Conservation (phyloP, 176 grass and related monocot genomes). For the Zizania latifolia region DNA sequence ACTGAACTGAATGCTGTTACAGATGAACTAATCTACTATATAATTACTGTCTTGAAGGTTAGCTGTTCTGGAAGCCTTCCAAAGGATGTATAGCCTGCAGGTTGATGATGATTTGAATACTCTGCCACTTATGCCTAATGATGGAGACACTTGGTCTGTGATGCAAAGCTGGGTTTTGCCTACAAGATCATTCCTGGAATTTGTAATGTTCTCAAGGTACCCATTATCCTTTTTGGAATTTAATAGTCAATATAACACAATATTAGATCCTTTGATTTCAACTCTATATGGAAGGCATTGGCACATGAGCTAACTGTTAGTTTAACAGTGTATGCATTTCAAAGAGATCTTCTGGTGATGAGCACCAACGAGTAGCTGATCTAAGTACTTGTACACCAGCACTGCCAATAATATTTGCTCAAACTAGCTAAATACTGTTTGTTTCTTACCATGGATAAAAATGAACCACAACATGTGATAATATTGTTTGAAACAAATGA, state of each 20-base stretch:
- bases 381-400: neutral
- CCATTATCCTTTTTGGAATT: slow-evolving; percentile 14
- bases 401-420: neutral
- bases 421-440: neutral
- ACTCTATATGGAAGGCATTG: too few relatives aligned
- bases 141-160: slow-evolving; percentile 78
- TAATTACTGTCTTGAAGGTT: slow-evolving; percentile 47
- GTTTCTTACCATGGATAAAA: too few relatives aligned
- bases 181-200: slow-evolving; percentile 89
- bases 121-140: slow-evolving; percentile 69
- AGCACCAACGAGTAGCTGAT: neutral
- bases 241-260: neutral
- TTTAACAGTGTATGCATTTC: neutral
- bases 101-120: slow-evolving; percentile 53
- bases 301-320: too few relatives aligned
- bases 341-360: slow-evolving; percentile 5
- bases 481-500: neutral
- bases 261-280: too few relatives aligned
- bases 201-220: slow-evolving; percentile 99
- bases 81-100: slow-evolving; percentile 79
- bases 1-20: slow-evolving; percentile 2
- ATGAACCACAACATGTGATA: neutral
- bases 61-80: slow-evolving; percentile 59
- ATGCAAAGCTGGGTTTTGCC: slow-evolving; percentile 97
- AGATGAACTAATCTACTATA: slow-evolving; percentile 17